Conservation (phyloP, 352 stramenopile genomes). For the Globisporangium abappressorium region DNA sequence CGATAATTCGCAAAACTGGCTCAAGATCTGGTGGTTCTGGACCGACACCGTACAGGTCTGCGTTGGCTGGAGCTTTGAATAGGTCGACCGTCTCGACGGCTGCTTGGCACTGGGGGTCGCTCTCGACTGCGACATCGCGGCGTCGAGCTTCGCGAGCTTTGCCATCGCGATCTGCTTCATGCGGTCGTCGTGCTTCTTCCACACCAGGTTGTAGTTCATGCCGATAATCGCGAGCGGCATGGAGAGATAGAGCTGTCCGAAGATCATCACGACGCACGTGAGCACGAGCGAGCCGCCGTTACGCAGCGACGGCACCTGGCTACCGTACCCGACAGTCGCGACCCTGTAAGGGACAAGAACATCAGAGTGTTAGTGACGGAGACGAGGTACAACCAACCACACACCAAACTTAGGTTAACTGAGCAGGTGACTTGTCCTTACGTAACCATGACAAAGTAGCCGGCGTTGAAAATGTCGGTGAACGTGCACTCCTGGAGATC, state of each 20-base stretch:
- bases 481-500: constrained; percentile 45
- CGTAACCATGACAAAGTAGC: constrained; percentile 63
- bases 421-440: constrained; percentile 13
- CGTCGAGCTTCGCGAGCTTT: background rate
- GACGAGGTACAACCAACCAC: too few relatives aligned
- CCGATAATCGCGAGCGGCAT: constrained; percentile 60
- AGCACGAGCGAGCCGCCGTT: constrained; percentile 35
- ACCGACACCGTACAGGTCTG: background rate
- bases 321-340: constrained; percentile 54
- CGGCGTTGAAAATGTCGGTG: constrained; percentile 59
- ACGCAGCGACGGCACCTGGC: constrained; percentile 41
- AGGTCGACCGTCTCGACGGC: background rate
- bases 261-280: constrained; percentile 49
- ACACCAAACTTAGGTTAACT: too few relatives aligned
- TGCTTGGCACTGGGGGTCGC: background rate
- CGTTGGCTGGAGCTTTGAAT: background rate
- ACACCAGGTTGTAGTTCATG: constrained; percentile 48
- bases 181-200: constrained; percentile 27
- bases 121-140: background rate
- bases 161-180: background rate
- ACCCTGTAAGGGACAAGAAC: constrained; percentile 23
- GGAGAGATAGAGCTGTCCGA: constrained; percentile 46
- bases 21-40: constrained; percentile 10
- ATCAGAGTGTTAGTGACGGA: background rate
- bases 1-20: constrained; percentile 8